Evolutionary conservation across 176 grass and related monocot genomes (phyloP).

Genomic region (Canna indica): DNA sequence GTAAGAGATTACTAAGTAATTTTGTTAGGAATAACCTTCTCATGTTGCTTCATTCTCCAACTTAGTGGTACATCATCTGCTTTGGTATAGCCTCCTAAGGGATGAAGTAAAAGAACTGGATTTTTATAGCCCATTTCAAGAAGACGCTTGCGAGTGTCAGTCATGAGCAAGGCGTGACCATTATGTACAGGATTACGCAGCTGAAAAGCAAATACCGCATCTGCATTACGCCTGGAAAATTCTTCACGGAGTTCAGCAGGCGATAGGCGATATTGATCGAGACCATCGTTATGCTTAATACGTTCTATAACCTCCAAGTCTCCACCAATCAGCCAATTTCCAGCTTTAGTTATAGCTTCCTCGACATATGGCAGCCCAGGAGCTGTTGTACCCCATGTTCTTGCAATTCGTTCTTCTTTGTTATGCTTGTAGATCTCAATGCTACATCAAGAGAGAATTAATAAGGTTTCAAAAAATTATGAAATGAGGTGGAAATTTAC

Average conservation of each 20-base stretch:
- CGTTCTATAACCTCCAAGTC: constrained; percentile 94
- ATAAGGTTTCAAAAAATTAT: neutral
- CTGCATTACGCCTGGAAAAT: constrained; percentile 78
- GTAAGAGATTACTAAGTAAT: neutral
- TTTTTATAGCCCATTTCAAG: constrained; percentile 94
- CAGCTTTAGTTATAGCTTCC: constrained; percentile 74
- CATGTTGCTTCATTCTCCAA: constrained; percentile 98
- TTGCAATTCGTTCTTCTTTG: constrained; percentile 97
- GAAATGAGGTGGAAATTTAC: neutral
- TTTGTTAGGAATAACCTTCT: constrained; percentile 48
- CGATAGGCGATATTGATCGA: constrained; percentile 84
- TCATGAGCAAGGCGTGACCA: constrained; percentile 95
- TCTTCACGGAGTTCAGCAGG: constrained; percentile 81
- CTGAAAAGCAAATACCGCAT: constrained; percentile 97
- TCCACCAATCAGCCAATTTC: constrained; percentile 94
- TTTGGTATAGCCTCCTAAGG: constrained; percentile 94
- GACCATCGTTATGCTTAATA: constrained; percentile 95
- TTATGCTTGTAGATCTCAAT: constrained; percentile 99
- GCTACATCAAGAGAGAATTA: constrained; percentile 33
- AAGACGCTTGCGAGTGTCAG: constrained; percentile 67
- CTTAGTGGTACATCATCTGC: constrained; percentile 86
- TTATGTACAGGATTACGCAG: constrained; percentile 98
- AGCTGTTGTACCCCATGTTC: constrained; percentile 91
- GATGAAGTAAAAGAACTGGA: constrained; percentile 89
- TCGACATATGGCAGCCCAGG: constrained; percentile 75